Base-by-base conservation (phyloP, 2,329 filamentous ascomycete genomes). In the Penicillium digitatum region DNA sequence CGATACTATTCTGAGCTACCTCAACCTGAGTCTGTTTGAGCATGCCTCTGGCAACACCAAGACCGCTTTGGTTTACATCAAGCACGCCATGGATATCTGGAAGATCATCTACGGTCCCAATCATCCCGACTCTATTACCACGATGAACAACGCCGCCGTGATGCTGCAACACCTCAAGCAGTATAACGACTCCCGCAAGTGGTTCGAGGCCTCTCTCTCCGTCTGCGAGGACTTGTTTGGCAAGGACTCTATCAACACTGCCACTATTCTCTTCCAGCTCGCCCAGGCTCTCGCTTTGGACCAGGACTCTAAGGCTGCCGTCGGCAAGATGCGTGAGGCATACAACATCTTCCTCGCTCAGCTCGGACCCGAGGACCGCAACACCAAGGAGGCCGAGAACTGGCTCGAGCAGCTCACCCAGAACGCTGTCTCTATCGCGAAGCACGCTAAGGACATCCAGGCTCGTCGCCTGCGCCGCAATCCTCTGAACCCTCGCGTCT, bases 101-200 rank as follows among this genome's bases (percentile, higher is more conserved):
- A 96, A 96, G 79, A 84, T 97, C 66, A 93, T 97, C 66, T 99
- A 96, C 71, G 94, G 94, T 31, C 80, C 87, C 29, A 88, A 90
- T 66, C 94, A 99, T 75, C 94, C 94, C 3, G 94, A 99, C 76
- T 95, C 91, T 9, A 96, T 99, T 75, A 99, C 95, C 9, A 97
- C 94, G 16, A 88, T 97, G 76, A 99, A 97, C 82, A 99, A 99
- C 69, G 93, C 90, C 20, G 94, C 94, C 8, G 94, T 99, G 57
- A 99, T 99, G 94, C 85, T 99, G 55, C 94, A 99, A 76, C 87
- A 91, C 53, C 83, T 96, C 66, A 96, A 97, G 80, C 87, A 89
- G 58, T 99, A 95, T 78, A 87, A 93, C 66, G 90, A 96, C 75
- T 97, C 93, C 43, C 87, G 94, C 48, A 81, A 93, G 59, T 99